Percentiles rank a stretch among this genome's conserved stretches.
phyloP scores from a whole-genome alignment of 2,329 filamentous ascomycete genomes.

The Triangularia verruculosa region DNA sequence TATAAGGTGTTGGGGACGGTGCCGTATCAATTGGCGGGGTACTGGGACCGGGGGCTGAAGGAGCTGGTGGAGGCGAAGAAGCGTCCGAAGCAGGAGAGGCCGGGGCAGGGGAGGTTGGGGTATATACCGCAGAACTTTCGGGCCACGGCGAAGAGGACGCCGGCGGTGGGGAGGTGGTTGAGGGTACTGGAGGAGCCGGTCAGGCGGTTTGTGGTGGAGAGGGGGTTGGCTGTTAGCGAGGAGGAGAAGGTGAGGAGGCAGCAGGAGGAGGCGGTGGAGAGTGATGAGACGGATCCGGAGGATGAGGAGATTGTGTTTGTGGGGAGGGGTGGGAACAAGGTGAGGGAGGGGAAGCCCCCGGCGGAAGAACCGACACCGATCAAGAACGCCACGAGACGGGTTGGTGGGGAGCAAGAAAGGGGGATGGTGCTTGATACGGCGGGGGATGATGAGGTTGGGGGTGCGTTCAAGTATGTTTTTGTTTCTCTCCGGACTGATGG shows the following conservation, averaged over 20 bases:
- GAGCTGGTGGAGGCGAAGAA: conserved; percentile 50
- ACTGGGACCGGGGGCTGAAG: conserved; percentile 68
- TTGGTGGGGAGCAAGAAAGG: conserved; percentile 51
- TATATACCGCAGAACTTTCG: conserved; percentile 77
- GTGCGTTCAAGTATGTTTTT: conserved; percentile 72
- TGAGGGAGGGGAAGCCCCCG: conserved; percentile 36
- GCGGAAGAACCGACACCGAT: conserved; percentile 40
- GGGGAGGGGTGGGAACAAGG: conserved; percentile 61
- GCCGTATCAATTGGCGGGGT: conserved; percentile 83
- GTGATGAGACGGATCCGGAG: conserved; percentile 48
- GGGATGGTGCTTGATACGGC: conserved; percentile 77
- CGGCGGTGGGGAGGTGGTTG: conserved; percentile 75
- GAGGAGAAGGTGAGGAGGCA: neutral
- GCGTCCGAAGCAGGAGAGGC: conserved; percentile 24
- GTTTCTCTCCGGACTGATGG: neutral
- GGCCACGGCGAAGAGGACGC: conserved; percentile 73
- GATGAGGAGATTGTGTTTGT: conserved; percentile 94
- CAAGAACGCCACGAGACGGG: conserved; percentile 51
- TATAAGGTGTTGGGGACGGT: conserved; percentile 68
- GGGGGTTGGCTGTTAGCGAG: conserved; percentile 21
- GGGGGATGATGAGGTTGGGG: conserved; percentile 72
- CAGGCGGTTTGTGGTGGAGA: conserved; percentile 66
- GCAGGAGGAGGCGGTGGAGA: conserved; percentile 15
- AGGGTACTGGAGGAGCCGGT: conserved; percentile 84
- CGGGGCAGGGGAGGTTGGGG: conserved; percentile 44